phyloP scores from a whole-genome alignment of 2,329 filamentous ascomycete genomes.

The Neobulgaria alba region DNA sequence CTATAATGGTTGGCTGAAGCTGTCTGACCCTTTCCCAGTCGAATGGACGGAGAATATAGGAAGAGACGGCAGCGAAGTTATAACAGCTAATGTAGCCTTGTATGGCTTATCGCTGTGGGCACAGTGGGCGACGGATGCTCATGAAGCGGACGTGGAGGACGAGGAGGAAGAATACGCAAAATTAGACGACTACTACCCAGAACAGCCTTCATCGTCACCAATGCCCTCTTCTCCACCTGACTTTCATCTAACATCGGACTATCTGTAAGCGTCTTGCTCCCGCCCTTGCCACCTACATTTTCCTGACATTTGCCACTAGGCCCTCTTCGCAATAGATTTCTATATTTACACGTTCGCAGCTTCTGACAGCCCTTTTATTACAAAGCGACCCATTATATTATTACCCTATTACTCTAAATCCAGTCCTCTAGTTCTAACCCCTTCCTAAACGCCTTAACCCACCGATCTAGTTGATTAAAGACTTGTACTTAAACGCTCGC shows the following conservation, averaged over 20 bases:
- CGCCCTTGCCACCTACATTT: too few species aligned
- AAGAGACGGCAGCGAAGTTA: constrained; percentile 3
- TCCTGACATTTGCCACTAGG: too few species aligned
- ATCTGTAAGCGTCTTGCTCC: too few species aligned
- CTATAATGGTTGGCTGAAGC: constrained; percentile 6
- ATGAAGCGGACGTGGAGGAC: background rate
- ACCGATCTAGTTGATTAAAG: background rate
- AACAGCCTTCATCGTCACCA: constrained; percentile 5
- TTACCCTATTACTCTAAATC: too few species aligned
- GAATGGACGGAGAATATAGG: constrained; percentile 5
- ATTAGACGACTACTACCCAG: constrained; percentile 5
- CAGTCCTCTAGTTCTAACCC: too few species aligned
- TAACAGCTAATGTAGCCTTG: constrained; percentile 5
- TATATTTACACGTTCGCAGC: too few species aligned
- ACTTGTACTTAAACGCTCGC: background rate
- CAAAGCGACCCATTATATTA: too few species aligned
- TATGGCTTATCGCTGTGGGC: constrained; percentile 4
- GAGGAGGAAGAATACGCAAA: constrained; percentile 5
- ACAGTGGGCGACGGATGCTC: constrained; percentile 3
- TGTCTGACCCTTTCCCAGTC: constrained; percentile 6
- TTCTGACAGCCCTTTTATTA: too few species aligned
- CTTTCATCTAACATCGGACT: constrained; percentile 5
- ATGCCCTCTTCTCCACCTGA: constrained; percentile 6
- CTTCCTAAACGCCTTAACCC: too few species aligned
- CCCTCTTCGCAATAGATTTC: too few species aligned